Base-by-base conservation (phyloP, 495 filamentous ascomycete genomes). In the Xylaria intraflava region DNA sequence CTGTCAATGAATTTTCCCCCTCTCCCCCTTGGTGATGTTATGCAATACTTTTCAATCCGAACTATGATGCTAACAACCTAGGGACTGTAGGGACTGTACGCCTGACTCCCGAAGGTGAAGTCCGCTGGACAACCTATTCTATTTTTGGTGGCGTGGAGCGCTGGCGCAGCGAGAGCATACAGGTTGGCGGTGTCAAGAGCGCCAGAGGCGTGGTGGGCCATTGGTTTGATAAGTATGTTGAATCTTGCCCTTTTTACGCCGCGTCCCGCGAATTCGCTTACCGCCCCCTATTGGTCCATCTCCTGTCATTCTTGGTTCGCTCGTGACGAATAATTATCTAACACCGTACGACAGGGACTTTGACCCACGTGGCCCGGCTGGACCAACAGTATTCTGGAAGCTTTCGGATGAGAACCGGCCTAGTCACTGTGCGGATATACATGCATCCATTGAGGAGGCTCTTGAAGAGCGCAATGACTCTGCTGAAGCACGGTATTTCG, bases 381-480 rank as follows among this genome's bases (percentile, higher is more conserved):
- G 84, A 4, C 84, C 84, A 6, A 82, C 82, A 12, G 78, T 79
- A 6, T 86, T 84, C 60, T 87, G 84, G 84, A 87, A 87, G 67
- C 63, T 79, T 4, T 74, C 70, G 27, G 80, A 85, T 40, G 45
- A 41, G 33, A 35, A 31, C 14, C 12, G 14, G 9, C 16, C 51
- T n/a, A 22, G 14, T 14, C 14, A 46, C 35, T 1, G 29, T 12
- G 12, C 36, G 0, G 30, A 33, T 6, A 12, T 33, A 2, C 7
- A 33, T 7, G 31, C 8, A 6, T 6, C 14, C 11, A 11, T 33
- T 33, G 31, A 24, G 19, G n/a, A 35, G 49, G 6, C 20, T n/a
- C n/a, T n/a, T n/a, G n/a, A n/a, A n/a, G 49, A 35, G 27, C 9
- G 1, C 26, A 26, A 46, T 22, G 1, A 46, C 31, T 31, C 39